A percentile compares a stretch with the other conserved stretches of the same genome.
Evolutionary conservation across 805 yeast genomes (phyloP).

Genomic region (Diddensiella transvaalensis): DNA sequence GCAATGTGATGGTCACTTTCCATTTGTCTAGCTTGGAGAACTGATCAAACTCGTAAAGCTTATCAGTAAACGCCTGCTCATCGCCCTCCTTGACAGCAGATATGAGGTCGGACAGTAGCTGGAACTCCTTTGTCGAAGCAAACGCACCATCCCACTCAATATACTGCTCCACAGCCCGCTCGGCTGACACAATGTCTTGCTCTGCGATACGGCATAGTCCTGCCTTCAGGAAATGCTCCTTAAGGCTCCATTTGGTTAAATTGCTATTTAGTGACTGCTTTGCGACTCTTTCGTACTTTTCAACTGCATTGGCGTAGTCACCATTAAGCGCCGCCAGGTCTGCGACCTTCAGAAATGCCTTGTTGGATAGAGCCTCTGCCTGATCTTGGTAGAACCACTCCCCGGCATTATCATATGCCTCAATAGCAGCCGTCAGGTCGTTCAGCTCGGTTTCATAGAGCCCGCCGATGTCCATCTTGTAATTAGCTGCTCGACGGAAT

Average conservation of each 20-base stretch:
- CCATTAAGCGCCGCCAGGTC: conserved; percentile 77
- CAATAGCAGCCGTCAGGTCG: conserved; percentile 65
- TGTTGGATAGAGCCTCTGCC: conserved; percentile 84
- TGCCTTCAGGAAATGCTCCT: conserved; percentile 85
- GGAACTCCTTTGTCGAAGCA: conserved; percentile 64
- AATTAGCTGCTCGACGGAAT: conserved; percentile 94
- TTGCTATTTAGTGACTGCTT: conserved; percentile 69
- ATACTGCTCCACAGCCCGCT: conserved; percentile 62
- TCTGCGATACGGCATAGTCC: conserved; percentile 79
- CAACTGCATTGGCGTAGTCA: conserved; percentile 72
- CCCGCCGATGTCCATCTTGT: conserved; percentile 85
- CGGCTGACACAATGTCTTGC: conserved; percentile 82
- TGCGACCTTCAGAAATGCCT: conserved; percentile 84
- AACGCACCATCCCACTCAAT: conserved; percentile 72
- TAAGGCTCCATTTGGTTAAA: conserved; percentile 83
- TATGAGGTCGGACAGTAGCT: conserved; percentile 60
- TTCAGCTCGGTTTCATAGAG: conserved; percentile 72
- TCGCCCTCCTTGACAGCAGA: conserved; percentile 80
- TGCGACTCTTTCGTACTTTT: conserved; percentile 73
- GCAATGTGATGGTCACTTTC: conserved; percentile 78
- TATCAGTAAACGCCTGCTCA: conserved; percentile 66
- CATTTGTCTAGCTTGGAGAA: conserved; percentile 85
- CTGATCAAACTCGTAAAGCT: conserved; percentile 80
- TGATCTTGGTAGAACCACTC: conserved; percentile 95
- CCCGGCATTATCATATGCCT: conserved; percentile 86